These are phyloP conservation scores for Aureobasidium pullulans DNA, from an alignment of 2,329 filamentous ascomycete species.

Conservation along the genomic window DNA sequence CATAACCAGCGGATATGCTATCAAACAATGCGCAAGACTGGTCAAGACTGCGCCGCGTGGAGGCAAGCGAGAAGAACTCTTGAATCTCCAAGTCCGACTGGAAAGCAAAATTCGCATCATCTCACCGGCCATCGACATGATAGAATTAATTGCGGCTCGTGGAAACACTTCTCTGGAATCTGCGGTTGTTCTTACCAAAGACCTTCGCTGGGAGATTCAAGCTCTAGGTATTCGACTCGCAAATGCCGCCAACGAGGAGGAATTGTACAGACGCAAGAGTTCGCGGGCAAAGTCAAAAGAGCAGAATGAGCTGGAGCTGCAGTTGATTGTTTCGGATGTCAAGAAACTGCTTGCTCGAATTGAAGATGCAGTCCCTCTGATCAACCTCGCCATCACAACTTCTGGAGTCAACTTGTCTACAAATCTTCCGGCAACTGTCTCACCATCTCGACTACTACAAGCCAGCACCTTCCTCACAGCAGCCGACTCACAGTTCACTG, in stretches of 20 bases:
- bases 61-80: slow-evolving; percentile 63
- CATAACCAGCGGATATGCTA: slow-evolving; percentile 77
- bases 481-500: slow-evolving; percentile 75
- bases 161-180: slow-evolving; percentile 79
- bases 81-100: slow-evolving; percentile 62
- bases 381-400: slow-evolving; percentile 89
- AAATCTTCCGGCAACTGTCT: slow-evolving; percentile 71
- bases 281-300: slow-evolving; percentile 44
- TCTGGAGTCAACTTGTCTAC: slow-evolving; percentile 83
- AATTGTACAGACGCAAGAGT: slow-evolving; percentile 40
- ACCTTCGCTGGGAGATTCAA: slow-evolving; percentile 76
- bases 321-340: slow-evolving; percentile 66
- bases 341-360: slow-evolving; percentile 68
- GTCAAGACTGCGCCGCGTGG: slow-evolving; percentile 68
- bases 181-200: slow-evolving; percentile 73
- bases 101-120: slow-evolving; percentile 86
- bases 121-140: slow-evolving; percentile 83
- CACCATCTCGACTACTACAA: slow-evolving; percentile 82
- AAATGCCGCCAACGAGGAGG: slow-evolving; percentile 58
- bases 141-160: slow-evolving; percentile 74
- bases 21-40: slow-evolving; percentile 71
- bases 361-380: slow-evolving; percentile 82
- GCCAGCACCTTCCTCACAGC: slow-evolving; percentile 85
- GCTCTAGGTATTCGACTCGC: slow-evolving; percentile 68
- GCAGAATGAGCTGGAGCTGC: slow-evolving; percentile 57